Percentiles rank a stretch among this genome's conserved stretches.
Evolutionary conservation across 257 asterid species (phyloP).

Genomic region (Rehmannia glutinosa): DNA sequence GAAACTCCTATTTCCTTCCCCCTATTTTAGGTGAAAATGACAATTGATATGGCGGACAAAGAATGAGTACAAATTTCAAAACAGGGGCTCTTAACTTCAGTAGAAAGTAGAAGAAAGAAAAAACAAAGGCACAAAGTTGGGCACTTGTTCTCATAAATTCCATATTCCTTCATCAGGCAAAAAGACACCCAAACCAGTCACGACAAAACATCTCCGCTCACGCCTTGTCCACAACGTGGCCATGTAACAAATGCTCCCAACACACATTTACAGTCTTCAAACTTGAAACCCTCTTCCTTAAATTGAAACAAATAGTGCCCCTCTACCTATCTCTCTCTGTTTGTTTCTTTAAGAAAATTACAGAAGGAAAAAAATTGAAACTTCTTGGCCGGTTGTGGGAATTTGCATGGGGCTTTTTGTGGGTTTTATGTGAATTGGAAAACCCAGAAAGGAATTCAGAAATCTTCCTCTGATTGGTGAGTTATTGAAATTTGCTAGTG

Average conservation of each 20-base stretch:
- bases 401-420: constrained; percentile 21
- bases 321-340: constrained; percentile 14
- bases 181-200: constrained; percentile 45
- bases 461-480: constrained; percentile 33
- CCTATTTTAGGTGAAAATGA: constrained; percentile 30
- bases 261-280: constrained; percentile 14
- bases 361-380: background rate
- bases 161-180: constrained; percentile 53
- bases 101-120: background rate
- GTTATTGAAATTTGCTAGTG: constrained; percentile 17
- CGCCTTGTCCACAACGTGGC: constrained; percentile 54
- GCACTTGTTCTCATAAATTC: constrained; percentile 81
- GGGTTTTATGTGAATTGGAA: constrained; percentile 25
- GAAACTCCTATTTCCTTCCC: background rate
- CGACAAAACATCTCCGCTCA: constrained; percentile 49
- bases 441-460: constrained; percentile 28
- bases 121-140: constrained; percentile 19
- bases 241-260: constrained; percentile 24
- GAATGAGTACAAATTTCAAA: constrained; percentile 37
- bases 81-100: constrained; percentile 12
- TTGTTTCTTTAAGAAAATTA: no score
- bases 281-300: constrained; percentile 6
- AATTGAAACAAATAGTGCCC: constrained; percentile 19
- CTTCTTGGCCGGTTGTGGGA: constrained; percentile 10
- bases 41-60: constrained; percentile 29